These are phyloP conservation scores for Rhodamnia rubescens DNA, from an alignment of 345 rosid genomes.

Conservation along the genomic window DNA sequence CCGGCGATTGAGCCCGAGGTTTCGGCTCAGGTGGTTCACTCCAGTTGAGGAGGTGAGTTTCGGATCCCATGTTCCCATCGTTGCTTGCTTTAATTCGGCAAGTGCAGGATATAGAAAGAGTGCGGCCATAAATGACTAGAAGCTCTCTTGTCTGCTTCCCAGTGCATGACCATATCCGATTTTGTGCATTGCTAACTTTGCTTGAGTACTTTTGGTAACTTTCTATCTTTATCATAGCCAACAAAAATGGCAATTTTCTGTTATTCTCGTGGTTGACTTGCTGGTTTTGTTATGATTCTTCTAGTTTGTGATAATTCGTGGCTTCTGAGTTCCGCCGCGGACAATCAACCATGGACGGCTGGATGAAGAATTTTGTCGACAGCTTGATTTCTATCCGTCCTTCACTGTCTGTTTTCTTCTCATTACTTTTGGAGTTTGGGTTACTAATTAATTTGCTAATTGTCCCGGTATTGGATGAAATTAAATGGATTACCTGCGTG, in stretches of 20 bases:
- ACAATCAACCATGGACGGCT: neutral
- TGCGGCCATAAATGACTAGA: neutral
- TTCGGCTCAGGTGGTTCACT: conserved; percentile 63
- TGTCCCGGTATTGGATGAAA: neutral
- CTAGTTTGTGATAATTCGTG: neutral
- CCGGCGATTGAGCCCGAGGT: conserved; percentile 15
- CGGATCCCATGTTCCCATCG: neutral
- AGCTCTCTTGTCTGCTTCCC: neutral
- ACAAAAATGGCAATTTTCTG: neutral
- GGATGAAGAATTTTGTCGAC: neutral
- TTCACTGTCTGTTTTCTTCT: neutral
- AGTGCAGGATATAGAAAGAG: neutral
- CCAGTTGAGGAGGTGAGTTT: conserved; percentile 28
- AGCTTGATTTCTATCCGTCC: neutral
- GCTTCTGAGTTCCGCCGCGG: neutral
- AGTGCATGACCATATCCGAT: neutral
- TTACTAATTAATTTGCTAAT: neutral
- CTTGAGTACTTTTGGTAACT: neutral
- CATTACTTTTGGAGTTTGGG: neutral
- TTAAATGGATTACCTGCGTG: neutral
- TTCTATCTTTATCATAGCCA: neutral
- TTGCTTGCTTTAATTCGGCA: neutral
- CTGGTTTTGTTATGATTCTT: neutral
- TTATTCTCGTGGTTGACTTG: neutral
- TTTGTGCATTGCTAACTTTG: neutral